These are phyloP conservation scores for Ploettnerulaceae sp. DNA, from an alignment of 2,329 filamentous ascomycete species.

Conservation along the genomic window DNA sequence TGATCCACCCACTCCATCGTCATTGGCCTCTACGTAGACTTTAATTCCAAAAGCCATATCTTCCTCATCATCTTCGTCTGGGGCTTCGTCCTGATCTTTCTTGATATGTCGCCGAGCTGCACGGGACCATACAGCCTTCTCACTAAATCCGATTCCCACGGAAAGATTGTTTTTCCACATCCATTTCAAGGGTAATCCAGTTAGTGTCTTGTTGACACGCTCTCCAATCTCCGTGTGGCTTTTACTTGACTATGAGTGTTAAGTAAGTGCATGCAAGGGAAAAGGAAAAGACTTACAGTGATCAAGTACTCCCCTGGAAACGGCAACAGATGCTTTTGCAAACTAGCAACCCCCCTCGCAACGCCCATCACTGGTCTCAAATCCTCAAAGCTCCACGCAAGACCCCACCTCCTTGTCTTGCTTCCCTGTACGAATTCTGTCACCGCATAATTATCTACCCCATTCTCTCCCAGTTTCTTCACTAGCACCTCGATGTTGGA, in stretches of 20 bases:
- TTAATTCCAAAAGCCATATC: constrained; percentile 53
- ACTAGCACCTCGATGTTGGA: constrained; percentile 61
- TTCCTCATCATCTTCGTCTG: constrained; percentile 34
- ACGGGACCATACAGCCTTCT: constrained; percentile 34
- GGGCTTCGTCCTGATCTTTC: constrained; percentile 20
- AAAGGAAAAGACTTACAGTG: constrained; percentile 17
- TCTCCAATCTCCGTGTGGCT: constrained; percentile 8
- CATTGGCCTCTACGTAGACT: constrained; percentile 42
- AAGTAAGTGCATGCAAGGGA: background rate
- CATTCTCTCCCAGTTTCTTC: constrained; percentile 50
- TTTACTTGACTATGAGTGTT: background rate
- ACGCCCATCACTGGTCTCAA: constrained; percentile 53
- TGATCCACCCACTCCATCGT: constrained; percentile 39
- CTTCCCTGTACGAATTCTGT: constrained; percentile 73
- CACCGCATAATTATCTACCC: constrained; percentile 74
- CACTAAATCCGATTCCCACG: constrained; percentile 29
- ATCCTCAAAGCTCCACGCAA: constrained; percentile 79
- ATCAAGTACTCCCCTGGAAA: constrained; percentile 46
- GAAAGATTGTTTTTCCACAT: constrained; percentile 26
- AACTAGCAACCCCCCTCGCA: constrained; percentile 33
- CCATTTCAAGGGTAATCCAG: constrained; percentile 29
- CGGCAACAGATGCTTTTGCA: constrained; percentile 48
- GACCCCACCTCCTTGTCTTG: constrained; percentile 77
- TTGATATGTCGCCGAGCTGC: constrained; percentile 36
- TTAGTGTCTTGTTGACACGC: constrained; percentile 30